phyloP scores from a whole-genome alignment of 148 eudicot species.

The Rhododendron kiyosumense region DNA sequence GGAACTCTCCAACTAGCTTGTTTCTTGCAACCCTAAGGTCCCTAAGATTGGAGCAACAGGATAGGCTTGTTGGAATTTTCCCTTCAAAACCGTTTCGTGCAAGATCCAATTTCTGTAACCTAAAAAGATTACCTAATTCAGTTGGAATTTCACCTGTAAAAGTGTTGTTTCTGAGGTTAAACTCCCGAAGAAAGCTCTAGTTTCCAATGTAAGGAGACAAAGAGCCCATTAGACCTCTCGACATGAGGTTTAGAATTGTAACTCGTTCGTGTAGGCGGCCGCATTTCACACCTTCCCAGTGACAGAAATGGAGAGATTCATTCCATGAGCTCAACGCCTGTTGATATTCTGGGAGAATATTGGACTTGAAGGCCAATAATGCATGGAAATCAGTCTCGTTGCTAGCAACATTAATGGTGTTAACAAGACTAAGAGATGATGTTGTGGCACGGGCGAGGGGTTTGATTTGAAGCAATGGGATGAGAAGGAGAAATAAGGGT shows the following conservation, averaged over 20 bases:
- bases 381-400: background rate
- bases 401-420: background rate
- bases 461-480: no score
- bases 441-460: no score
- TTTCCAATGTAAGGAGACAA: background rate
- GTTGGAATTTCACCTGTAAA: background rate
- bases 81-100: background rate
- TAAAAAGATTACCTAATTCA: background rate
- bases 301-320: background rate
- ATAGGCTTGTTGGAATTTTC: background rate
- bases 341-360: background rate
- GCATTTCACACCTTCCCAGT: background rate
- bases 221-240: background rate
- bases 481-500: no score
- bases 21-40: no score
- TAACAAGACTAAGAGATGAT: background rate
- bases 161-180: background rate
- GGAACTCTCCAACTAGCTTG: background rate
- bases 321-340: background rate
- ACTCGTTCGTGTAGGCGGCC: background rate
- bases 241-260: background rate
- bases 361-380: background rate
- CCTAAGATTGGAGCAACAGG: background rate
- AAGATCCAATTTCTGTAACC: background rate
- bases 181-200: background rate